phyloP scores from a whole-genome alignment of 208 protist genomes.

The Tetramitus jugosus region DNA sequence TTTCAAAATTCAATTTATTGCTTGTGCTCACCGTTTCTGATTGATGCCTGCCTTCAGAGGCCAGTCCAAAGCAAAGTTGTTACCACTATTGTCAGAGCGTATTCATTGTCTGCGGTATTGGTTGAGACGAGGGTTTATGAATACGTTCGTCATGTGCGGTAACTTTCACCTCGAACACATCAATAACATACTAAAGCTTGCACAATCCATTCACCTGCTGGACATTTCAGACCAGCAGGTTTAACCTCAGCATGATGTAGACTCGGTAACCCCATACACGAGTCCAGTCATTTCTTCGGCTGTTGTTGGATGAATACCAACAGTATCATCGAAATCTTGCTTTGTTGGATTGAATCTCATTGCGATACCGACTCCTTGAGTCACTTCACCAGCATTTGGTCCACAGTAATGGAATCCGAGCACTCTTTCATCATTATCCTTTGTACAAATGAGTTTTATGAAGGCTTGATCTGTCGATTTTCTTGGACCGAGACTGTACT shows the following conservation, averaged over 20 bases:
- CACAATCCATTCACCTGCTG: too few relatives aligned
- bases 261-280: neutral
- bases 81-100: too few relatives aligned
- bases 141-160: too few relatives aligned
- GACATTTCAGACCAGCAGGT: neutral
- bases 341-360: slow-evolving; percentile 33
- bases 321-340: neutral
- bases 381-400: slow-evolving; percentile 73
- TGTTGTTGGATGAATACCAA: slow-evolving; percentile 20
- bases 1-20: too few relatives aligned
- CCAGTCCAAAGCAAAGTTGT: too few relatives aligned
- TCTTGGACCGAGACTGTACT: slow-evolving; percentile 51
- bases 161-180: too few relatives aligned
- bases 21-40: too few relatives aligned
- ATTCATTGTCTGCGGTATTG: too few relatives aligned
- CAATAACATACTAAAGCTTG: too few relatives aligned
- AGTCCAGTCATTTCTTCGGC: neutral
- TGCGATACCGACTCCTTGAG: slow-evolving; percentile 65
- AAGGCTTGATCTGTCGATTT: slow-evolving; percentile 51
- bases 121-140: too few relatives aligned
- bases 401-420: slow-evolving; percentile 77
- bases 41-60: too few relatives aligned
- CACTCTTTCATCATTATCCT: slow-evolving; percentile 51
- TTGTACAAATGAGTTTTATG: slow-evolving; percentile 54
- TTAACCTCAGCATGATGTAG: slow-evolving; percentile 11